Base-by-base conservation (phyloP, 2,329 filamentous ascomycete genomes). In the Pyrenophora graminea region DNA sequence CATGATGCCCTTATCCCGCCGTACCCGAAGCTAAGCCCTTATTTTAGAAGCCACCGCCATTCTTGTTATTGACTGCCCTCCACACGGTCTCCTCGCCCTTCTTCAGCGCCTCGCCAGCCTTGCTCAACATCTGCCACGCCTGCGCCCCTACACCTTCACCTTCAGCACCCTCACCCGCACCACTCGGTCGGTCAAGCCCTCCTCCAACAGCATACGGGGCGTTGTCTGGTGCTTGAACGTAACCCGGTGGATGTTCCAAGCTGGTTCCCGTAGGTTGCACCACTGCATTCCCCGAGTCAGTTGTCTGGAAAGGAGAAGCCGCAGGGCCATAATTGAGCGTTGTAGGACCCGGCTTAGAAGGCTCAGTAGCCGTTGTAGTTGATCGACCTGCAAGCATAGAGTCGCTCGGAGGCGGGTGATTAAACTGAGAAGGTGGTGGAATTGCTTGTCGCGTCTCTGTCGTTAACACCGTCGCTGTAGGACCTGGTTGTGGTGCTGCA, bases 171-270 rank as follows among this genome's bases (percentile, higher is more conserved):
- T 38, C 56, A 33, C 49, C 58, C 38, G 34, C 59, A 32, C 67
- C 65, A 27, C 53, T 55, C 58, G 61, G 34, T 56, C 56, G 51
- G 64, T 68, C 56, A 71, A 61, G 60, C 56, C 70, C 55, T 71
- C 67, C 76, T 55, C 78, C 76, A 27, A 70, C 67, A 15, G 76
- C 76, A 47, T 69, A 70, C 18, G 64, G 64, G 17, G 64, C 59
- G 45, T 72, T 76, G 69, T 58, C 73, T 25, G 61, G 66, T 51
- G 78, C 75, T 55, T 81, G 79, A 46, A 73, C 63, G 61, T 81
- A 81, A 10, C 78, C 77, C 0, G 77, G 74, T 18, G 79, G 79
- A 54, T 79, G 76, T 51, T 75, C 71, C 32, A 75, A 56, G 55
- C 59, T 68, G 34, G 47, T 39, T 17, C 54, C 47, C 18, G 59